Evolutionary conservation across 2,329 filamentous ascomycete species (phyloP).

Genomic region (Eutypella sp.): DNA sequence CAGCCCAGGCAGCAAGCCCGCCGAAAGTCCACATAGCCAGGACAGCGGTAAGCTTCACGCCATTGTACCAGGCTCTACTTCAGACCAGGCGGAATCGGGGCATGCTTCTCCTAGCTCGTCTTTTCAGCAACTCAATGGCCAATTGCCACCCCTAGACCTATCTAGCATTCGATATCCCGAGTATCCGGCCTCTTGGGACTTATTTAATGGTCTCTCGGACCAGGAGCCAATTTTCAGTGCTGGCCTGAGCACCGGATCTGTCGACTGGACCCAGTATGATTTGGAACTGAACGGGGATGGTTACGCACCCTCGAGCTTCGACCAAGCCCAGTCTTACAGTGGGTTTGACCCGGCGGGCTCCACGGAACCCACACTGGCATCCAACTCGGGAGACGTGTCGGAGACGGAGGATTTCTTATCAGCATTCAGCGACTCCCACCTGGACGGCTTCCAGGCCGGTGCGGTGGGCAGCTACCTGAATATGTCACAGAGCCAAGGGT

Average conservation of each 20-base stretch:
- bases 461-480: conserved; percentile 43
- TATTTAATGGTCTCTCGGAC: conserved; percentile 46
- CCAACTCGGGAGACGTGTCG: conserved; percentile 63
- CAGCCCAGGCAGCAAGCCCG: conserved; percentile 41
- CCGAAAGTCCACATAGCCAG: conserved; percentile 37
- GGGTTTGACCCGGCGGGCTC: conserved; percentile 41
- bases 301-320: conserved; percentile 28
- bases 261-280: conserved; percentile 49
- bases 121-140: conserved; percentile 47
- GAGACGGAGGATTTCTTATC: conserved; percentile 57
- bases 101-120: conserved; percentile 51
- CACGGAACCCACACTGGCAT: conserved; percentile 51
- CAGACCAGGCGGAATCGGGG: conserved; percentile 52
- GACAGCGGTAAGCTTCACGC: conserved; percentile 30
- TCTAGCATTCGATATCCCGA: conserved; percentile 49
- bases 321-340: conserved; percentile 33
- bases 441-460: conserved; percentile 44
- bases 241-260: conserved; percentile 51
- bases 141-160: conserved; percentile 54
- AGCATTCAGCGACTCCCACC: conserved; percentile 38
- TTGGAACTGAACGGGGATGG: conserved; percentile 37
- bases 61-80: conserved; percentile 31
- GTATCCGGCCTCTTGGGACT: conserved; percentile 47
- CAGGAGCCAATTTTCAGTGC: conserved; percentile 59
- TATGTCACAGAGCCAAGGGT: conserved; percentile 36